Base-by-base conservation (phyloP, 1,139 yeast species). In the Yamadazyma triangularis region DNA sequence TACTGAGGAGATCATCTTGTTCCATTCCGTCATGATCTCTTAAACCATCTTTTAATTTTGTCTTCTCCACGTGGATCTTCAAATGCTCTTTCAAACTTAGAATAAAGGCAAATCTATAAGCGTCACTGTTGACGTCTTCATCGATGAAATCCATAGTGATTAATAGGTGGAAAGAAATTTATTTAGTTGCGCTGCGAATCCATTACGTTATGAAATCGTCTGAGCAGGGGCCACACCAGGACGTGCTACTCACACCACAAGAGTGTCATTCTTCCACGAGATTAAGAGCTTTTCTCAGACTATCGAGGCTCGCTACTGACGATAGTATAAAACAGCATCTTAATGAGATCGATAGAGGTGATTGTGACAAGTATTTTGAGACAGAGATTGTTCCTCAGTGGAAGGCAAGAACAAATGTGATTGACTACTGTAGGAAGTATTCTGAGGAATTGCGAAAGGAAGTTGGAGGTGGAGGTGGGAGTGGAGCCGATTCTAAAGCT, bases 261-360 rank as follows among this genome's bases (percentile, higher is more conserved):
- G n/a, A n/a, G 34, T 67, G 73, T 41, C 37, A 43, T 9, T 48
- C 64, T 3, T 56, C 66, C 3, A 35, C 60, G 2, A 42, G 70
- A 24, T 51, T 65, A 35, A 46, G 67, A 28, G 63, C 60, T 13
- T 67, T 67, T 42, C 51, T 67, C 10, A 48, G 60, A 8, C 51
- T 56, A 10, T 64, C 71, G 4, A 41, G 73, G 30, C 35, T 56
- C 13, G 58, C 64, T 13, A 54, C 67, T 10, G 73, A 67, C 40
- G 73, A 67, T 40, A 46, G 61, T 11, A 54, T 67, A 15, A 46
- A 54, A 15, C 64, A 63, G 25, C 71, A 64, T 41, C 42, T 67
- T 33, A 64, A 64, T 40, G 66, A 56, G 33, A 34, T 47, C 10
- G 29, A 41, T 2, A 32, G 26, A 2, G 29, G 35, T 4, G 45